Conservation (phyloP, 305 asterid genomes). For the Solanum hybrid region DNA sequence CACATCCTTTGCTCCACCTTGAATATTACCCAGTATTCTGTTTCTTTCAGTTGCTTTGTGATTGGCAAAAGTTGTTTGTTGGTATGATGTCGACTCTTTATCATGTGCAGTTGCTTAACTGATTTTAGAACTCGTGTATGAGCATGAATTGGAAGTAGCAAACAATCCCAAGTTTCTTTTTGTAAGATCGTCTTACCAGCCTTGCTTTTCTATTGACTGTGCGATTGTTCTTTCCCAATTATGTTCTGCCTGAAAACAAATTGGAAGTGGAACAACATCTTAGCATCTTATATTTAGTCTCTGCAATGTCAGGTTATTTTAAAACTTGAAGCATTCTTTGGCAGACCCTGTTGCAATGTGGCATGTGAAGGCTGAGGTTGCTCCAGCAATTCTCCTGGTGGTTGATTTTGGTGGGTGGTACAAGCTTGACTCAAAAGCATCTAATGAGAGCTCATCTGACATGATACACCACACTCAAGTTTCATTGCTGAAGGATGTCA, state of each 20-base stretch:
- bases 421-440: slow-evolving; percentile 56
- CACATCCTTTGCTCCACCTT: not conserved
- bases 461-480: slow-evolving; percentile 75
- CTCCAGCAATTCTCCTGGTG: slow-evolving; percentile 81
- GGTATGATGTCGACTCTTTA: not conserved
- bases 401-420: slow-evolving; percentile 97
- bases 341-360: slow-evolving; percentile 99
- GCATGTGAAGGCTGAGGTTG: slow-evolving; percentile 79
- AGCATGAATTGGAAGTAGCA: not conserved
- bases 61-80: not conserved
- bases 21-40: not conserved
- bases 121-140: not conserved
- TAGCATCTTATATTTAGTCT: slow-evolving; percentile 58
- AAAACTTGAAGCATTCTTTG: slow-evolving; percentile 95
- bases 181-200: not conserved
- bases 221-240: not conserved
- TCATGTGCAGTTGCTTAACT: not conserved
- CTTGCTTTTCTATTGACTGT: not conserved
- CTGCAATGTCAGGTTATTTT: slow-evolving; percentile 78
- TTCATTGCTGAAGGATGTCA: slow-evolving; percentile 83
- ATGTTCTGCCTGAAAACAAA: not conserved
- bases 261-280: not conserved
- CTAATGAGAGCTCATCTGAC: slow-evolving; percentile 40
- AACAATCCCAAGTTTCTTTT: not conserved
- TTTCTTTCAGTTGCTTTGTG: not conserved